A percentile compares a stretch with the other conserved stretches of the same genome.
Conservation (phyloP, 257 asterid species). For the Salvia splendens region DNA sequence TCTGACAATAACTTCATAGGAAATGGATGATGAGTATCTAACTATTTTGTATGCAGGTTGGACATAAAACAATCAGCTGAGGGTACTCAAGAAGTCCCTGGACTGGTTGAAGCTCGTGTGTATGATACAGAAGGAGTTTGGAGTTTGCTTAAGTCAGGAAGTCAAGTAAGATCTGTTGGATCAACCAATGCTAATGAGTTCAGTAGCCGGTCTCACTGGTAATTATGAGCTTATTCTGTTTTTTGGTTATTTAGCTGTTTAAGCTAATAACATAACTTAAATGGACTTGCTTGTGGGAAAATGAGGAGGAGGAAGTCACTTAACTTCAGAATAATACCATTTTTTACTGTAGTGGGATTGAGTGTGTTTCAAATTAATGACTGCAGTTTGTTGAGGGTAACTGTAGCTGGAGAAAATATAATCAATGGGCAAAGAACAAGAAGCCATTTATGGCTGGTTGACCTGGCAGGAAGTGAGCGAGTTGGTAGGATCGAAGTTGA, state of each 20-base stretch:
- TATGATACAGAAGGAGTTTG: conserved; percentile 80
- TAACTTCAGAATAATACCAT: not conserved
- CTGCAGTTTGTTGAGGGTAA: conserved; percentile 89
- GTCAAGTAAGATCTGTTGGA: conserved; percentile 96
- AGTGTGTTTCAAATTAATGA: not conserved
- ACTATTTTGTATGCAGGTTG: conserved; percentile 55
- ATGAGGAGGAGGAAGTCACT: too few species aligned
- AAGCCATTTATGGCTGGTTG: conserved; percentile 98
- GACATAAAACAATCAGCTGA: conserved; percentile 99
- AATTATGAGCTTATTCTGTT: conserved; percentile 25
- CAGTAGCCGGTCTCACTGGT: conserved; percentile 99
- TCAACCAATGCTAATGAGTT: conserved; percentile 94
- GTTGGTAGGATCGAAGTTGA: conserved; percentile 90
- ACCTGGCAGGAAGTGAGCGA: conserved; percentile 98
- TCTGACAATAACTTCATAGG: not conserved
- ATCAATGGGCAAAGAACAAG: conserved; percentile 78
- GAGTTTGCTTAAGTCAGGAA: conserved; percentile 77
- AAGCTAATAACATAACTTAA: not conserved
- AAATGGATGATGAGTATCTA: conserved; percentile 7
- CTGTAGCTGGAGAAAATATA: conserved; percentile 74
- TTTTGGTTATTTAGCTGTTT: conserved; percentile 11
- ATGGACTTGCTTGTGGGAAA: not conserved
- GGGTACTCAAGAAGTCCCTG: conserved; percentile 99
- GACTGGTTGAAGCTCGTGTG: conserved; percentile 85
- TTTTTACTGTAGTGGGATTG: conserved; percentile 10